A percentile compares a stretch with the other conserved stretches of the same genome.
Conservation (phyloP, 148 eudicot species). For the Pharnaceum exiguum region DNA sequence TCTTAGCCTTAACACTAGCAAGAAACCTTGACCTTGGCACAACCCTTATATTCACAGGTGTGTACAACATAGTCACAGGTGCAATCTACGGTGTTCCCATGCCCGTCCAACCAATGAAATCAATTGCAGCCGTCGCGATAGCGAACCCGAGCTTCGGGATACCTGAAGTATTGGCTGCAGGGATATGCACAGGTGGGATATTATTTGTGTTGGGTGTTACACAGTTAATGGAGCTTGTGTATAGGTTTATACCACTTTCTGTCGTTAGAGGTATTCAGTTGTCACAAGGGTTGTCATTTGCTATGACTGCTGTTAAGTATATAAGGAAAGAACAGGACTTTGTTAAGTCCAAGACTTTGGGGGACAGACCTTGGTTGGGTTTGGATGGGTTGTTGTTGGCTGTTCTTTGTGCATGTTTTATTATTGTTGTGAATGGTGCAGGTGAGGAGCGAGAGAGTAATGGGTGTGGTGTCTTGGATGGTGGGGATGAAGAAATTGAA, state of each 20-base stretch:
- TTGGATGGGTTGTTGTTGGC: constrained; percentile 75
- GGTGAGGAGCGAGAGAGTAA: constrained; percentile 37
- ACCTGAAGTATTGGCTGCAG: constrained; percentile 82
- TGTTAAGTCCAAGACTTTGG: constrained; percentile 53
- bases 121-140: constrained; percentile 79
- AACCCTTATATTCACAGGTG: constrained; percentile 75
- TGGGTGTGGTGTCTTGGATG: background rate
- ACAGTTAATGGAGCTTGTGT: constrained; percentile 72
- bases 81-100: constrained; percentile 79
- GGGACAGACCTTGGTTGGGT: constrained; percentile 73
- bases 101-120: constrained; percentile 99
- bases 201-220: constrained; percentile 63
- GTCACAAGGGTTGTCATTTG: constrained; percentile 77
- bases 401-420: constrained; percentile 65
- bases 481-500: constrained; percentile 8
- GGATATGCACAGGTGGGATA: constrained; percentile 60
- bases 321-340: constrained; percentile 57
- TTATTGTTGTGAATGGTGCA: constrained; percentile 61
- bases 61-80: constrained; percentile 68
- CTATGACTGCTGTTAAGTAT: constrained; percentile 84
- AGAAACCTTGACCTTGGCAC: constrained; percentile 77
- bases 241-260: constrained; percentile 56
- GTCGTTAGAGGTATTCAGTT: constrained; percentile 89
- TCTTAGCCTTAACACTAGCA: constrained; percentile 70
- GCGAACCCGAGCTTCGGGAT: constrained; percentile 54